Percentiles rank a stretch among this genome's conserved stretches.
phyloP scores from a whole-genome alignment of 345 rosid genomes.

The Camelina hispida region DNA sequence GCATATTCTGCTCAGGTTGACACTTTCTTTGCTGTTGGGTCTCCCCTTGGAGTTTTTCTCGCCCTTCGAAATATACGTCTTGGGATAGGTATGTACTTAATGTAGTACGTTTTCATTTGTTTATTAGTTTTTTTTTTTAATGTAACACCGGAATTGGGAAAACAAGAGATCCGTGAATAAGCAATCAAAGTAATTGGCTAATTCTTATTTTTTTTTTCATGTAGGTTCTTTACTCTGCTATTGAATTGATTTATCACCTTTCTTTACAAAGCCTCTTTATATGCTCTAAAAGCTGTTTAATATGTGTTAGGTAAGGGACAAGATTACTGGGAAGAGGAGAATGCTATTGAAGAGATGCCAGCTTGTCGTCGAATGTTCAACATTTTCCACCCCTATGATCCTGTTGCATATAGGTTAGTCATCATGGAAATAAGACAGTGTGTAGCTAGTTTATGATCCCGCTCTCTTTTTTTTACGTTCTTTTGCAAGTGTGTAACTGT shows the following conservation, averaged over 20 bases:
- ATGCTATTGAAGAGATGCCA: conserved; percentile 88
- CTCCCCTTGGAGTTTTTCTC: conserved; percentile 98
- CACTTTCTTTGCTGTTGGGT: conserved; percentile 98
- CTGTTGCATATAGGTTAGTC: conserved; percentile 94
- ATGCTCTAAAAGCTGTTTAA: neutral
- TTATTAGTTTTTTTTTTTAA: neutral
- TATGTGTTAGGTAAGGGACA: conserved; percentile 73
- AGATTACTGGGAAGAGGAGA: conserved; percentile 88
- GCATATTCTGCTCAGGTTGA: conserved; percentile 63
- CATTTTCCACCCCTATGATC: conserved; percentile 97
- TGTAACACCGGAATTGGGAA: neutral
- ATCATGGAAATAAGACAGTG: conserved; percentile 4
- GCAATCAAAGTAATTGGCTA: neutral
- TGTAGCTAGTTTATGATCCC: conserved; percentile 15
- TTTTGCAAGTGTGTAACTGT: conserved; percentile 22
- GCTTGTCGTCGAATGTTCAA: conserved; percentile 95
- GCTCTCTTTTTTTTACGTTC: neutral
- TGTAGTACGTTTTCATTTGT: conserved; percentile 8
- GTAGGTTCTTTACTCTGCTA: conserved; percentile 10
- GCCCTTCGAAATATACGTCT: conserved; percentile 89
- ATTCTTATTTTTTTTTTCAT: neutral
- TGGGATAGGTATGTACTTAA: conserved; percentile 68
- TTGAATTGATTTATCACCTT: neutral
- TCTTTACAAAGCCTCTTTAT: conserved; percentile 9
- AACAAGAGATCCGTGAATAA: conserved; percentile 1